Evolutionary conservation across 306 rosid species (phyloP).

Genomic region (Gillenia trifoliata): DNA sequence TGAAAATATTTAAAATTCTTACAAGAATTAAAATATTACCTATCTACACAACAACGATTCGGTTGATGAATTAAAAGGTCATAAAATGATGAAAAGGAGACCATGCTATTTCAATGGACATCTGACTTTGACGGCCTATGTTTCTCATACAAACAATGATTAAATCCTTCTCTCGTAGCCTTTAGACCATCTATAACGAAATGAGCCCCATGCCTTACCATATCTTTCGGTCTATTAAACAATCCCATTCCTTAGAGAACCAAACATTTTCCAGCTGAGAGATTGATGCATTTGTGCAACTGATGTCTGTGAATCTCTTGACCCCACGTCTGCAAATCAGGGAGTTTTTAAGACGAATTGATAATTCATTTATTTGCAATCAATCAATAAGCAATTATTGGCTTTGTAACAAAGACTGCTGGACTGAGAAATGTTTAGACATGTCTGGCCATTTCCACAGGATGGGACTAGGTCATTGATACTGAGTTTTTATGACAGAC

Average conservation of each 20-base stretch:
- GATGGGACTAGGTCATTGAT: conserved; percentile 40
- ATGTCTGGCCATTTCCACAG: conserved; percentile 38
- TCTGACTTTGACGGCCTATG: no score
- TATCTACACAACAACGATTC: neutral
- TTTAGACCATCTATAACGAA: neutral
- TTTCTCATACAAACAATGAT: neutral
- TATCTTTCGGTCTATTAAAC: neutral
- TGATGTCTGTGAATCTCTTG: neutral
- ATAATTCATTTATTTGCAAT: conserved; percentile 13
- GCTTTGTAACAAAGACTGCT: conserved; percentile 16
- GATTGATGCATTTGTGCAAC: conserved; percentile 5
- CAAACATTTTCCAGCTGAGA: neutral
- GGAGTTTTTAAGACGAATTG: neutral
- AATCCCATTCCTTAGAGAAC: neutral
- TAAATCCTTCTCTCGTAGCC: neutral
- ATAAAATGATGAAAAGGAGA: neutral
- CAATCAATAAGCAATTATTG: conserved; percentile 11
- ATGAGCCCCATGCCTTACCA: neutral
- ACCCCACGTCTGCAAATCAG: conserved; percentile 3
- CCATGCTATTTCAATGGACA: neutral
- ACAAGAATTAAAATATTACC: neutral
- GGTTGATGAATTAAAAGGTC: neutral
- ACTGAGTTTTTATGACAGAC: conserved; percentile 68
- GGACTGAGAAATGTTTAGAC: conserved; percentile 32
- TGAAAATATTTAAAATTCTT: neutral